Conservation (phyloP, 1,284 basidiomycete species). For the Rhodotorula mucilaginosa region DNA sequence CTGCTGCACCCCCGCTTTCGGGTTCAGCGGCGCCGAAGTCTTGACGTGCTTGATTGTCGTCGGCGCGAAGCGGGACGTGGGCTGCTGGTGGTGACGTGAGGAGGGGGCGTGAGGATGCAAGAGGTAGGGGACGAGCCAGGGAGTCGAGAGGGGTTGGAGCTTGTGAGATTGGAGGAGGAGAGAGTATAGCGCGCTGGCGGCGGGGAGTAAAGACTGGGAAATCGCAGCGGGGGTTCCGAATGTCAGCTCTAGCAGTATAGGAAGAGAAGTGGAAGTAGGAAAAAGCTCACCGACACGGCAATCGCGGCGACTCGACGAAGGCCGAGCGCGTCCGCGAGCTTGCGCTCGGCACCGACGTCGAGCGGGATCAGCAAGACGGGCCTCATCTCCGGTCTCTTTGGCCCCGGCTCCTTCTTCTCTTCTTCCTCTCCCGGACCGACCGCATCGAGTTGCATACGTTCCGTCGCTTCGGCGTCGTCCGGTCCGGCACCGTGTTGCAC, state of each 20-base stretch:
- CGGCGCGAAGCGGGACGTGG: conserved; percentile 53
- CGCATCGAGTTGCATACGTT: neutral
- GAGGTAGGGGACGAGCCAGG: conserved; percentile 58
- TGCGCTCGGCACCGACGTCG: conserved; percentile 65
- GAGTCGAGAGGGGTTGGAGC: conserved; percentile 64
- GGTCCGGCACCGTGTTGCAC: too few species aligned
- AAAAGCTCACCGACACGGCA: conserved; percentile 25
- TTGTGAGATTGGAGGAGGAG: conserved; percentile 14
- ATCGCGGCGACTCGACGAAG: conserved; percentile 68
- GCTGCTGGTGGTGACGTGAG: neutral
- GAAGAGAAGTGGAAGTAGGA: neutral
- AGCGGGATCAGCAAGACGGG: conserved; percentile 59
- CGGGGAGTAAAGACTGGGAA: conserved; percentile 19
- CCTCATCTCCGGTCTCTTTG: conserved; percentile 8
- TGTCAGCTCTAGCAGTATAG: neutral
- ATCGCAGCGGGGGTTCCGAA: too few species aligned
- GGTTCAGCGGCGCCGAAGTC: conserved; percentile 74
- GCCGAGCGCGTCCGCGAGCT: conserved; percentile 63
- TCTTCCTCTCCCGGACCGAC: too few species aligned
- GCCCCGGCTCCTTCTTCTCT: too few species aligned
- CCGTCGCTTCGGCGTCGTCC: neutral
- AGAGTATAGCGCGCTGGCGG: conserved; percentile 1
- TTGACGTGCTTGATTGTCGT: conserved; percentile 82
- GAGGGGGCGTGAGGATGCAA: conserved; percentile 52
- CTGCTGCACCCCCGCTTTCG: conserved; percentile 54